phyloP scores from a whole-genome alignment of 768 basidiomycete species.

The Tulasnella sp. region DNA sequence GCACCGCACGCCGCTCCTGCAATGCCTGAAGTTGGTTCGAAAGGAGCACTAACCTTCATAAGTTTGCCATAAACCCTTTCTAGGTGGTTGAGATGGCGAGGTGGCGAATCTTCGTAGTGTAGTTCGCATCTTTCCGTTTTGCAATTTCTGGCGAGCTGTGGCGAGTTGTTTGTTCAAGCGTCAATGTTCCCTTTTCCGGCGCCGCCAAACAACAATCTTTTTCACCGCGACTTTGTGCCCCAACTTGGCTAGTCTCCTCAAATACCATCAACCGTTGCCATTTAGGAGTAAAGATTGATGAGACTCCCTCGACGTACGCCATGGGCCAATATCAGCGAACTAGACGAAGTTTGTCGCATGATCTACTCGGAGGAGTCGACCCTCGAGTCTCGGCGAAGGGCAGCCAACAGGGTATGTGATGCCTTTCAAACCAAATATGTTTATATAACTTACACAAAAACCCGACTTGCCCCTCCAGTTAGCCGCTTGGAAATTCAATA shows the following conservation, averaged over 20 bases:
- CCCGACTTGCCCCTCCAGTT: constrained; percentile 44
- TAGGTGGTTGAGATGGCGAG: background rate
- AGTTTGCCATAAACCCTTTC: constrained; percentile 10
- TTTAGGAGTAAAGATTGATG: constrained; percentile 41
- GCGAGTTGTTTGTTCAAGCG: background rate
- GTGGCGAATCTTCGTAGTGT: background rate
- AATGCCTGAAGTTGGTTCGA: background rate
- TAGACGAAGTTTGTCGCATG: constrained; percentile 72
- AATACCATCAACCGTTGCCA: background rate
- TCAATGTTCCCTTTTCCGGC: background rate
- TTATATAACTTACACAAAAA: background rate
- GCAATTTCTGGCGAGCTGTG: background rate
- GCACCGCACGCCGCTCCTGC: background rate
- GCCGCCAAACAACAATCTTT: no score
- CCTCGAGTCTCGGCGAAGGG: constrained; percentile 49
- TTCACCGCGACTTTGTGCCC: background rate
- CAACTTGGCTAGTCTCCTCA: background rate
- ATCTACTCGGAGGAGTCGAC: constrained; percentile 66
- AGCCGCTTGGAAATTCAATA: constrained; percentile 73
- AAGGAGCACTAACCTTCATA: constrained; percentile 10
- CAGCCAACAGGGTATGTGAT: constrained; percentile 60
- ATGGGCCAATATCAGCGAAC: constrained; percentile 64
- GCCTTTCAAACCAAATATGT: background rate
- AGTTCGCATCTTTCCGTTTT: background rate
- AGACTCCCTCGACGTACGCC: constrained; percentile 74